Base-by-base conservation (phyloP, 805 yeast genomes). In the Cyberlindnera suaveolens region DNA sequence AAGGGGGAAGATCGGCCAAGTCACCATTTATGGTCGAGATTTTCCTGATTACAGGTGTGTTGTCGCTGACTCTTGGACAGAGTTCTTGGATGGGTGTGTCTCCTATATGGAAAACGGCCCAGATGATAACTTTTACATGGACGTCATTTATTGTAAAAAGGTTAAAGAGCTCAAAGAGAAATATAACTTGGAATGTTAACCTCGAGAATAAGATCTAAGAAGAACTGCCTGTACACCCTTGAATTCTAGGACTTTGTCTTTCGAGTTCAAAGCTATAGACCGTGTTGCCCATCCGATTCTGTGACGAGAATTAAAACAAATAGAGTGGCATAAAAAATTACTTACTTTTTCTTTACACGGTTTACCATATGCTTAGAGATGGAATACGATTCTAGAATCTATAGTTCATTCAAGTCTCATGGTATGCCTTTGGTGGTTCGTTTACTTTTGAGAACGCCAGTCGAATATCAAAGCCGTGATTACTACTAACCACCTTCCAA, bases 1-100 rank as follows among this genome's bases (percentile, higher is more conserved):
- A 7, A 66, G 66, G 23, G 96, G 96, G 34, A 72, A 69, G 44
- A 80, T 85, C 76, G 99, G 98, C 31, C 99, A 91, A 66, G 82
- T 93, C 17, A 91, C 93, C 48, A 59, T 89, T 43, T 91, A 86
- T 63, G 98, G 99, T 32, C 80, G 97, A 58, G 98, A 93, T 51
- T 91, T 80, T 23, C 2, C 4, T 60, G 98, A 91, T 66, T 78
- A 85, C 33, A 93, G 93, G 61, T 88, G 77, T 63, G 90, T 85
- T 33, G 70, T 93, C 43, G 95, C 97, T 16, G 77, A 80, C 40
- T 83, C 82, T 43, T 91, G 95, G 82, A 95, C 95, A 14, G 91
- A 85, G 56, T 93, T 93, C 62, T 65, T 91, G 6, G 35, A 31
- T 18, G 35, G 11, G 29, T 31, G 30, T n/a, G 17, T 38, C 14